phyloP scores from a whole-genome alignment of 805 yeast species.

The Schwanniomyces pseudopolymorphus region DNA sequence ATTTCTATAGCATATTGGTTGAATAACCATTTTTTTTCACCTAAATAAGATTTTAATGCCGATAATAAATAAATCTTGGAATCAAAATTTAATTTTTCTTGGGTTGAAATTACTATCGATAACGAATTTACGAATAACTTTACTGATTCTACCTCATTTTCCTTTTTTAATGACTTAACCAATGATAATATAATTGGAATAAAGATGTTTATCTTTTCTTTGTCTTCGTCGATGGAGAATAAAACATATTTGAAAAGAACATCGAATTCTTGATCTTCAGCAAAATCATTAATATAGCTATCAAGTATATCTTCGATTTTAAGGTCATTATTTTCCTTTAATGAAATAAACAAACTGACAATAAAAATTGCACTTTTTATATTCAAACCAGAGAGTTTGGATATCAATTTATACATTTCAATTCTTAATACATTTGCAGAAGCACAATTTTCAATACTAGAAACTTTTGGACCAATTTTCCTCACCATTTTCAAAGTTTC shows the following conservation, averaged over 20 bases:
- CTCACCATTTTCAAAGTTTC: slow-evolving; percentile 5
- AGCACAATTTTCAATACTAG: not conserved
- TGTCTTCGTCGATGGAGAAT: slow-evolving; percentile 15
- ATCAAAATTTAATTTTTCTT: slow-evolving; percentile 6
- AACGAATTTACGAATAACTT: slow-evolving; percentile 27
- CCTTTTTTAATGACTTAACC: slow-evolving; percentile 12
- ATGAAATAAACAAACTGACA: slow-evolving; percentile 13
- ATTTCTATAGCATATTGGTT: slow-evolving; percentile 67
- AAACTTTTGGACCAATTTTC: slow-evolving; percentile 8
- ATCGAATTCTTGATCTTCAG: slow-evolving; percentile 10
- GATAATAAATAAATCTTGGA: slow-evolving; percentile 11
- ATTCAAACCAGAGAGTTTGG: slow-evolving; percentile 11
- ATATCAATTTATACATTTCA: slow-evolving; percentile 25
- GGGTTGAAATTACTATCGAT: slow-evolving; percentile 21
- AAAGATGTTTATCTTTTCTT: slow-evolving; percentile 9
- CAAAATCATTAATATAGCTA: slow-evolving; percentile 7
- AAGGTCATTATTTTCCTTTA: slow-evolving; percentile 1
- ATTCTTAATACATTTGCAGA: slow-evolving; percentile 13
- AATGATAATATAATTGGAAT: slow-evolving; percentile 20
- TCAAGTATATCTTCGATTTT: slow-evolving; percentile 9
- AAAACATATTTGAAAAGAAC: slow-evolving; percentile 11
- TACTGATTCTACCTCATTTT: slow-evolving; percentile 6
- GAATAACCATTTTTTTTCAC: slow-evolving; percentile 56
- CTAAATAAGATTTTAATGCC: slow-evolving; percentile 40
- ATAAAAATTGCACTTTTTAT: slow-evolving; percentile 12